These are phyloP conservation scores for Prorocentrum cordatum DNA, from an alignment of 169 alveolate species.

Conservation along the genomic window DNA sequence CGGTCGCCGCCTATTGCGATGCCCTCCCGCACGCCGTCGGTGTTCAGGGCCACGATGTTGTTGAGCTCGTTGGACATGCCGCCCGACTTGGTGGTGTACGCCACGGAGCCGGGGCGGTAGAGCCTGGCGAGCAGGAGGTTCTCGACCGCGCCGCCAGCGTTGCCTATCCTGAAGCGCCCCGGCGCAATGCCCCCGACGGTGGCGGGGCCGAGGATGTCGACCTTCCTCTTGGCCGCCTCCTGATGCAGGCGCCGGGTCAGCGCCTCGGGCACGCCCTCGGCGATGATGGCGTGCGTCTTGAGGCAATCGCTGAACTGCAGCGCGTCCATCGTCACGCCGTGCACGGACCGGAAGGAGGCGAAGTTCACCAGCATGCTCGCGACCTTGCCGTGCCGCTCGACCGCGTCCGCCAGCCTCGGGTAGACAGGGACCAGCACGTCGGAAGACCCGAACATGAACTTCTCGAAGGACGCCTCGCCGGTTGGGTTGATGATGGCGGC, in stretches of 20 bases:
- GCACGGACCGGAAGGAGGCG: constrained; percentile 52
- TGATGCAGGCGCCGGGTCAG: constrained; percentile 22
- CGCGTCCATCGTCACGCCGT: constrained; percentile 19
- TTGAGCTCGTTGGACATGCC: constrained; percentile 73
- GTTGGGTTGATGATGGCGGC: constrained; percentile 32
- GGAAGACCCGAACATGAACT: constrained; percentile 70
- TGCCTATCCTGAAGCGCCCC: constrained; percentile 73
- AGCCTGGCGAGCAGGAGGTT: constrained; percentile 68
- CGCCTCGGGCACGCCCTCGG: constrained; percentile 65
- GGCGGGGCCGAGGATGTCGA: constrained; percentile 72
- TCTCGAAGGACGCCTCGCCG: constrained; percentile 53
- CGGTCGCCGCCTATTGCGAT: constrained; percentile 66
- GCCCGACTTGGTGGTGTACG: constrained; percentile 73
- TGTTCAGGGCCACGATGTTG: constrained; percentile 69
- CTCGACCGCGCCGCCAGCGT: constrained; percentile 71
- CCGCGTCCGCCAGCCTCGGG: constrained; percentile 12
- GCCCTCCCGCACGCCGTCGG: constrained; percentile 55
- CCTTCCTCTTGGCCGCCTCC: constrained; percentile 45
- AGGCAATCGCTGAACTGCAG: constrained; percentile 14
- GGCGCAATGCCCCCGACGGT: constrained; percentile 74
- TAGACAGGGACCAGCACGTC: constrained; percentile 70
- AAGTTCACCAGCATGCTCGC: constrained; percentile 40
- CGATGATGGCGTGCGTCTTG: constrained; percentile 58
- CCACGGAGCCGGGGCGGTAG: constrained; percentile 72
- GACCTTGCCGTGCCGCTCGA: constrained; percentile 22